Conservation (phyloP, 2,329 filamentous ascomycete genomes). For the Nemania serpens region DNA sequence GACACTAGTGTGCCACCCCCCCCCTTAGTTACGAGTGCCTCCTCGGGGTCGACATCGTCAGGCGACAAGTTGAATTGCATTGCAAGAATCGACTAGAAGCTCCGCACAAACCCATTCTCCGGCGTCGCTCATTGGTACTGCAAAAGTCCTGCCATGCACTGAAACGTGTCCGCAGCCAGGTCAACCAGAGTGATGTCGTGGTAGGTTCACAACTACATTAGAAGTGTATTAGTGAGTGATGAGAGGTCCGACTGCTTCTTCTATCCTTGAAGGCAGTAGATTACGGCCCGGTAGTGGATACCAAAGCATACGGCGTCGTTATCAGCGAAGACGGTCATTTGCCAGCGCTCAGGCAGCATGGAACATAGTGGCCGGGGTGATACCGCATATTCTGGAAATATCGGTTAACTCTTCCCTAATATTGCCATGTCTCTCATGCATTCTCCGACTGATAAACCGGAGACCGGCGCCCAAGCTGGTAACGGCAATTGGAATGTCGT, state of each 20-base stretch:
- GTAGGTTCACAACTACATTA: background rate
- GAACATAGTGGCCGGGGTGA: background rate
- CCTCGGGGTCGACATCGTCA: background rate
- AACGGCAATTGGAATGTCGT: background rate
- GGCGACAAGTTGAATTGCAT: constrained; percentile 3
- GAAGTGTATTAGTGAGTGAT: constrained; percentile 40
- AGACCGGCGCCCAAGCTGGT: background rate
- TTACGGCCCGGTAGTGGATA: constrained; percentile 42
- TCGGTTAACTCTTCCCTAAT: background rate
- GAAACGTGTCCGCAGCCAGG: background rate
- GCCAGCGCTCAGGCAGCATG: constrained; percentile 45
- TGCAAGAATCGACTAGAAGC: background rate
- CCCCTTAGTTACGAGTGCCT: too few relatives aligned
- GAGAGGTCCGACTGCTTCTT: constrained; percentile 42
- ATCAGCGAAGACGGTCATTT: constrained; percentile 39
- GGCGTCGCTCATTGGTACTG: background rate
- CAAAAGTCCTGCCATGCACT: background rate
- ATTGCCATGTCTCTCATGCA: background rate
- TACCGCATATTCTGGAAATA: background rate
- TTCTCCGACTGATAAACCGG: background rate
- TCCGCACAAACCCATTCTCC: background rate
- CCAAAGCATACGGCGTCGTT: constrained; percentile 44
- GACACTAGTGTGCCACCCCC: too few relatives aligned
- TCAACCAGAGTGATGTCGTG: background rate
- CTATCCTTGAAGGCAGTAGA: constrained; percentile 38